Percentiles rank a stretch among this genome's conserved stretches.
Evolutionary conservation across 2,329 filamentous ascomycete genomes (phyloP).

Genomic region (Ustulina deusta): DNA sequence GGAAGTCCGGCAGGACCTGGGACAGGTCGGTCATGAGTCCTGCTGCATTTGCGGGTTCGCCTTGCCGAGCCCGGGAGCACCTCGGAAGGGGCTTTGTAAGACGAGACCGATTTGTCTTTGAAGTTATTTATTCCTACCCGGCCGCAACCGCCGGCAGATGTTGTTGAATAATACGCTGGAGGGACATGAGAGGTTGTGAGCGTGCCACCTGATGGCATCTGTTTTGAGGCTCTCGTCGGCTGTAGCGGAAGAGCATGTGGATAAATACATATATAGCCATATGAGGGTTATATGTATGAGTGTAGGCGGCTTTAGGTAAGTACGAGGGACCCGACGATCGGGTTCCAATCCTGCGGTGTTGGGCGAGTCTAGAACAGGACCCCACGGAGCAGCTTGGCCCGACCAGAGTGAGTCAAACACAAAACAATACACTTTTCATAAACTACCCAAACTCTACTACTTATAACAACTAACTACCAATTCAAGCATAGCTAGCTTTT

Average conservation of each 20-base stretch:
- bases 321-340: too few relatives aligned
- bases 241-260: neutral
- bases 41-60: conserved; percentile 40
- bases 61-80: conserved; percentile 29
- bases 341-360: too few relatives aligned
- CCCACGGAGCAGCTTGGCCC: too few relatives aligned
- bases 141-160: neutral
- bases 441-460: too few relatives aligned
- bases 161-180: neutral
- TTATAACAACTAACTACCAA: too few relatives aligned
- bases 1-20: conserved; percentile 83
- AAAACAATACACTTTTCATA: too few relatives aligned
- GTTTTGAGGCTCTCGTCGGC: neutral
- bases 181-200: conserved; percentile 1
- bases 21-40: conserved; percentile 85
- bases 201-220: conserved; percentile 5
- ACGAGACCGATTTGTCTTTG: conserved; percentile 1
- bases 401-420: too few relatives aligned
- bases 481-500: too few relatives aligned
- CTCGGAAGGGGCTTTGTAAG: conserved; percentile 12
- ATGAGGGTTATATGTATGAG: neutral
- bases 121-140: neutral
- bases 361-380: too few relatives aligned
- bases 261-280: neutral
- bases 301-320: too few relatives aligned